Evolutionary conservation across 768 basidiomycete species (phyloP).

Genomic region (Agaricus sinodeliciosus): DNA sequence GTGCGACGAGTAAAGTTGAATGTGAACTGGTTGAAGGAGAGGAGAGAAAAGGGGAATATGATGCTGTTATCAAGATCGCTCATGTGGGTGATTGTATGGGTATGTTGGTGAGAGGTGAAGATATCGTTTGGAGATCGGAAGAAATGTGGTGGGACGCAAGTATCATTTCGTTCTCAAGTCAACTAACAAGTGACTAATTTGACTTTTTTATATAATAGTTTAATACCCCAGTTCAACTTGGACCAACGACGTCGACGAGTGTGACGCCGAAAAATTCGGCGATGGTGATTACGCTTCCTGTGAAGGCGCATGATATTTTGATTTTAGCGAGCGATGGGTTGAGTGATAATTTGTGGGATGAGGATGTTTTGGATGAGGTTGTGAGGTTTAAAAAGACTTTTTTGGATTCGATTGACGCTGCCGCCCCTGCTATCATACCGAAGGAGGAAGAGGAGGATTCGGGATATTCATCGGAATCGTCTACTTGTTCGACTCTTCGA

Average conservation of each 20-base stretch:
- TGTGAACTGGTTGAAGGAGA: slow-evolving; percentile 5
- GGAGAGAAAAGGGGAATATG: slow-evolving; percentile 17
- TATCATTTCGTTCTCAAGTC: slow-evolving; percentile 11
- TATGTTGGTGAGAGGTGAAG: slow-evolving; percentile 73
- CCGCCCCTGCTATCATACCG: neutral
- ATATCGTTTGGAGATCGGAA: slow-evolving; percentile 78
- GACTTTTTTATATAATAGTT: slow-evolving; percentile 16
- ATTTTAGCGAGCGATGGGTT: slow-evolving; percentile 80
- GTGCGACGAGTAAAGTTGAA: neutral
- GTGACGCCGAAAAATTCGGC: slow-evolving; percentile 42
- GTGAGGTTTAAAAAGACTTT: slow-evolving; percentile 38
- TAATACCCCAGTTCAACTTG: slow-evolving; percentile 43
- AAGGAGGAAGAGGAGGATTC: neutral
- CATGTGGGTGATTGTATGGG: slow-evolving; percentile 87
- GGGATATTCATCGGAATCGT: slow-evolving; percentile 4
- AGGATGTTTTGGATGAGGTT: slow-evolving; percentile 81
- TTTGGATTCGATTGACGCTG: neutral
- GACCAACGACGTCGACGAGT: slow-evolving; percentile 25
- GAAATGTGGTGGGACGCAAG: slow-evolving; percentile 90
- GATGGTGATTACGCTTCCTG: slow-evolving; percentile 62
- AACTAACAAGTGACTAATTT: neutral
- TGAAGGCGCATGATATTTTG: slow-evolving; percentile 66
- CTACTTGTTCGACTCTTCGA: neutral
- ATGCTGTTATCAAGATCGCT: slow-evolving; percentile 71
- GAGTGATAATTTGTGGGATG: slow-evolving; percentile 85